Base-by-base conservation (phyloP, 805 yeast species). In the Candida nemodendra region DNA sequence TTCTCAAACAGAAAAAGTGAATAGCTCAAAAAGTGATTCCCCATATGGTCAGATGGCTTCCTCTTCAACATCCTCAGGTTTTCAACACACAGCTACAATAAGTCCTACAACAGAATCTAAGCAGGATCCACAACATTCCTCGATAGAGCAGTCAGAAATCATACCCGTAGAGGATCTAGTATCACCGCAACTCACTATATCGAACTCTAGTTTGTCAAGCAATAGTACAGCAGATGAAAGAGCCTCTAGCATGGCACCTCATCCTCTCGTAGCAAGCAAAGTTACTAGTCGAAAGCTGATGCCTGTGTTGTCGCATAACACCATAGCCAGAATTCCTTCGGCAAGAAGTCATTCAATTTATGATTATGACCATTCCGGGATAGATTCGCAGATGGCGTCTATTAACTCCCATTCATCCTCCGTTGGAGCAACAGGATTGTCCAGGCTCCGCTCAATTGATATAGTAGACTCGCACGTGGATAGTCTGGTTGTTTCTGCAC, bases 241-340 rank as follows among this genome's bases (percentile, higher is more conserved):
- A 3, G 16, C 18, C 7, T 12, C 24, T 4, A 28, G 28, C 13
- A 16, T 44, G 18, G 36, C 16, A 17, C 56, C 54, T n/a, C 49
- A 39, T 11, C 45, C 50, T 2, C 35, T 51, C 5, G 18, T 43
- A 8, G 35, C 47, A 7, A 8, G 26, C 13, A 23, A 30, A 8
- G 25, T 31, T 2, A 13, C 18, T 18, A 28, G 34, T 16, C 17
- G 14, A 3, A 22, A 33, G 24, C 18, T 18, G 6, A n/a, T 15
- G 8, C 36, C 40, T 3, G 31, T 28, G 8, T 7, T 32, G 5
- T 37, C 53, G 2, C 41, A 35, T 19, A 27, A 18, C 27, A 23
- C 51, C 2, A 34, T 56, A 8, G 54, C 57, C 4, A 48, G 56
- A 34, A 55, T 61, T 12, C 64, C 65, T 2, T 59, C 64, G 4